Base-by-base conservation (phyloP, 108 stramenopile species). In the Fragilariopsis cylindrus region DNA sequence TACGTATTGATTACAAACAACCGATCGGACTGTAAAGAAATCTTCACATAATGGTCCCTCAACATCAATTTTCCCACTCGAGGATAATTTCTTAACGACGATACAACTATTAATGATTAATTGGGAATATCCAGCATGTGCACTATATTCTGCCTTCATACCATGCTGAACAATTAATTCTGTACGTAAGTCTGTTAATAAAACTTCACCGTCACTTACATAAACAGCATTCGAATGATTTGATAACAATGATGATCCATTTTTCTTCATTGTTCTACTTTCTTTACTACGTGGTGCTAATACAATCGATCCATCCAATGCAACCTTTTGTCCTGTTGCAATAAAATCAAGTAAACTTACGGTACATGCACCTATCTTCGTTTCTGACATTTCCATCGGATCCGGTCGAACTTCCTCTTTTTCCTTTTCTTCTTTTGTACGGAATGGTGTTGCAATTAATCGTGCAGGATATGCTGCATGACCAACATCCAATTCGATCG, bases 41-140 rank as follows among this genome's bases (percentile, higher is more conserved):
- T 96, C 95, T 68, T 93, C 89, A 73, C 91, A 92, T 7, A 96
- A 79, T 15, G 95, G 95, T 41, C 95, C 95, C 75, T 96, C 95
- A 15, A 96, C 83, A 57, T 89, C 73, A 50, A 96, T 71, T 67
- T 86, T 82, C 15, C 95, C 93, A 30, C 81, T 85, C 39, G 48
- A 11, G 67, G 67, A 68, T 48, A 41, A 50, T 18, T 93, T 96
- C 58, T 85, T 82, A 18, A 96, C 88, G 70, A 91, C 68, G 16
- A 96, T 84, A 55, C 83, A 87, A 7, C 85, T 84, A 76, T 96
- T 96, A 7, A 96, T 84, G 15, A 93, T 74, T 41, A 96, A 77
- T 57, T 91, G 87, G 9, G 92, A 86, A 65, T 88, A 87, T 45
- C 90, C 91, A 3, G 83, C 70, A 48, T 88, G 84, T 30, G 92